Percentiles rank a stretch among this genome's conserved stretches.
phyloP scores from a whole-genome alignment of 768 basidiomycete species.

The Rhodosporidiobolus odoratus region DNA sequence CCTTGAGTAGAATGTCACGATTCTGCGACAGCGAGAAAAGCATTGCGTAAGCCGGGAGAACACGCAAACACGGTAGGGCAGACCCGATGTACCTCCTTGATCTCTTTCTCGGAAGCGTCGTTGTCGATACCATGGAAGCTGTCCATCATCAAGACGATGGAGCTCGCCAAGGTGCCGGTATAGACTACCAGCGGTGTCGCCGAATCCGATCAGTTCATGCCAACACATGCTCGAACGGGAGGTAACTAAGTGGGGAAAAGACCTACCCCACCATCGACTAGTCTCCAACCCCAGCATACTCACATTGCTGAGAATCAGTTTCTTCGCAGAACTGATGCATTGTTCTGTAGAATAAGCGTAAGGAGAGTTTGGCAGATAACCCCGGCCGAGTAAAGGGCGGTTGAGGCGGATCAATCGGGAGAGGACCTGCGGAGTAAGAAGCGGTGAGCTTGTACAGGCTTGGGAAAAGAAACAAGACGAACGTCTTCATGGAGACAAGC shows the following conservation, averaged over 20 bases:
- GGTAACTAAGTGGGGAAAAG: background rate
- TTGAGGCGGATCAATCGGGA: slow-evolving; percentile 38
- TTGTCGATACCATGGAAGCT: slow-evolving; percentile 38
- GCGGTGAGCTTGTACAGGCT: background rate
- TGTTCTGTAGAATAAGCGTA: slow-evolving; percentile 27
- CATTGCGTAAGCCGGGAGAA: background rate
- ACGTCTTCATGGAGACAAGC: slow-evolving; percentile 27
- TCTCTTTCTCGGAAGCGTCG: slow-evolving; percentile 16
- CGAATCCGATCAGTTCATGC: background rate
- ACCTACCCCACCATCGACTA: slow-evolving; percentile 31
- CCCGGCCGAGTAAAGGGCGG: slow-evolving; percentile 36
- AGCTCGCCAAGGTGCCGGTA: slow-evolving; percentile 31
- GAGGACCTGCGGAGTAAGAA: slow-evolving; percentile 11
- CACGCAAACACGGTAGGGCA: too few relatives aligned
- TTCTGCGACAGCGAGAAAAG: background rate
- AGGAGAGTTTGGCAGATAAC: slow-evolving; percentile 22
- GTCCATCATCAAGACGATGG: slow-evolving; percentile 37
- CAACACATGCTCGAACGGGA: too few relatives aligned
- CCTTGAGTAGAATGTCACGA: slow-evolving; percentile 26
- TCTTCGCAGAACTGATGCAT: slow-evolving; percentile 28
- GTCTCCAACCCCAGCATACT: slow-evolving; percentile 25
- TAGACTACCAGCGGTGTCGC: slow-evolving; percentile 10
- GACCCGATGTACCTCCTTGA: slow-evolving; percentile 17
- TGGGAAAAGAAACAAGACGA: background rate
- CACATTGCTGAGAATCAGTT: slow-evolving; percentile 31